These are phyloP conservation scores for Naegleria lovaniensis DNA, from an alignment of 208 protist genomes.

Conservation along the genomic window DNA sequence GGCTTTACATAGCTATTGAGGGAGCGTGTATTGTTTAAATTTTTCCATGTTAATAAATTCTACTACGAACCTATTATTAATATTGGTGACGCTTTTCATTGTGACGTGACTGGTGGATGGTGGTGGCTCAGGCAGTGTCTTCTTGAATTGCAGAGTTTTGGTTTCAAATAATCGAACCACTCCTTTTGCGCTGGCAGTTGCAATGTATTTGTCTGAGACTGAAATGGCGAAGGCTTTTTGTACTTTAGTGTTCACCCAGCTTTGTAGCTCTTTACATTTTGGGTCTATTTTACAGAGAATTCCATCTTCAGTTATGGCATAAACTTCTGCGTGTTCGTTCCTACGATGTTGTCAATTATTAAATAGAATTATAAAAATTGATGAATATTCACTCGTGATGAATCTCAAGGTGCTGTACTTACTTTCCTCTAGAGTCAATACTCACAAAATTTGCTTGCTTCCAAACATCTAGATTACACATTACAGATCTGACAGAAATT, in stretches of 20 bases:
- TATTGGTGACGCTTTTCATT: not conserved
- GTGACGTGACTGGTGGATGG: not conserved
- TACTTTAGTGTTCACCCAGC: slow-evolving; percentile 38
- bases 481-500: not conserved
- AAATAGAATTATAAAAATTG: not conserved
- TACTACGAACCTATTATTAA: not conserved
- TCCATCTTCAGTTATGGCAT: not conserved
- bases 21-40: too few species aligned
- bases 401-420: not conserved
- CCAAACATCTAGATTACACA: not conserved
- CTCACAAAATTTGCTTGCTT: not conserved
- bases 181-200: slow-evolving; percentile 29
- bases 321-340: not conserved
- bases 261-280: slow-evolving; percentile 29
- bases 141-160: slow-evolving; percentile 35
- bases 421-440: not conserved
- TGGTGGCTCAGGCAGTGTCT: slow-evolving; percentile 38
- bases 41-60: too few species aligned
- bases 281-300: not conserved
- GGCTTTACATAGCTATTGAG: not conserved
- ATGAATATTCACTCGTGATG: too few species aligned
- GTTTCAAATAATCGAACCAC: slow-evolving; percentile 35
- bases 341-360: not conserved
- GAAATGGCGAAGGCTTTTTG: not conserved
- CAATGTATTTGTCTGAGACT: slow-evolving; percentile 34